Conservation (phyloP, 2,329 filamentous ascomycete species). For the Rhexocercosporidium sp. region DNA sequence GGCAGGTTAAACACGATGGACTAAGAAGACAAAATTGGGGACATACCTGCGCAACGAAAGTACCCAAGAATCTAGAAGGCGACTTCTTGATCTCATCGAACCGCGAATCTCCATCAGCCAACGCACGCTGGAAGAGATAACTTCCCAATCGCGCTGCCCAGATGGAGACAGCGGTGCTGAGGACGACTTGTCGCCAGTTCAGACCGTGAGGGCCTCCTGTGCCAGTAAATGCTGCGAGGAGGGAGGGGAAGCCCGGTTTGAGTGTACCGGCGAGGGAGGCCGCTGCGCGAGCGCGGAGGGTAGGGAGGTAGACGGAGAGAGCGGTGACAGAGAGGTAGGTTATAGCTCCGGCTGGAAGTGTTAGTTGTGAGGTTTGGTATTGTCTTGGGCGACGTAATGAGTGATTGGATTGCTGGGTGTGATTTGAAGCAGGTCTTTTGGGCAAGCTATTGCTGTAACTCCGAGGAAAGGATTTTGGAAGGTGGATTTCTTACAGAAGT, state of each 20-base stretch:
- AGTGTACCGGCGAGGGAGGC: constrained; percentile 47
- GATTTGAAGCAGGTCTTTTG: not conserved
- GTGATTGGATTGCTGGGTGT: not conserved
- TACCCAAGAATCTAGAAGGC: constrained; percentile 57
- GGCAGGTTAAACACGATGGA: not conserved
- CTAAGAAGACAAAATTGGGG: not conserved
- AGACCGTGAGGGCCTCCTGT: constrained; percentile 48
- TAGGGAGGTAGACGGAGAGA: constrained; percentile 65
- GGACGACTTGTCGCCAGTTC: constrained; percentile 66
- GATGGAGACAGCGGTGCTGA: constrained; percentile 60
- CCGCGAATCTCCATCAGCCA: constrained; percentile 63
- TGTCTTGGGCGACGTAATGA: too few relatives aligned
- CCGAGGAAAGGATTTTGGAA: not conserved
- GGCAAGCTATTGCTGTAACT: not conserved
- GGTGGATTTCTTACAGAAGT: constrained; percentile 47
- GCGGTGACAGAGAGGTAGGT: constrained; percentile 70
- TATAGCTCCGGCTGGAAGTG: constrained; percentile 59
- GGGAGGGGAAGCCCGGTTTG: constrained; percentile 51
- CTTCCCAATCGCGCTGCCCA: constrained; percentile 68
- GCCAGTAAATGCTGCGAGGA: constrained; percentile 51
- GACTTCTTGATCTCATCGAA: constrained; percentile 59
- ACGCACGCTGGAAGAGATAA: constrained; percentile 67
- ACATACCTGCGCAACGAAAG: constrained; percentile 61
- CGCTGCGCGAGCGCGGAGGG: constrained; percentile 58
- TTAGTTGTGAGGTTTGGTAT: not conserved